Conservation (phyloP, 192 early-diverging fungal genomes). For the Lunasporangiospora selenospora region DNA sequence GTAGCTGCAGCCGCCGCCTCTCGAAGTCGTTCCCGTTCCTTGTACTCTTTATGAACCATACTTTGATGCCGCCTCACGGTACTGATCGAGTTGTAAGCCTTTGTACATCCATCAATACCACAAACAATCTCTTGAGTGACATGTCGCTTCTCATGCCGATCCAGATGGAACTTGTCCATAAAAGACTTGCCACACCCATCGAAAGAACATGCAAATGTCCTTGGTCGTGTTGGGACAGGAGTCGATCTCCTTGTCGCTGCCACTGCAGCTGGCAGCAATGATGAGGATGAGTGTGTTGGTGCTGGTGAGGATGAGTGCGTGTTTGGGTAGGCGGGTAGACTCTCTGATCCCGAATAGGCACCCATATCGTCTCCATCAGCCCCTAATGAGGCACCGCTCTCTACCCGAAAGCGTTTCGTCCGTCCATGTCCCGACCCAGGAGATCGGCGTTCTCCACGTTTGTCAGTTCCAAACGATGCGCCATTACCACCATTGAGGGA, state of each 20-base stretch:
- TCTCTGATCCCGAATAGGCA: too few species aligned
- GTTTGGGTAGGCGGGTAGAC: too few species aligned
- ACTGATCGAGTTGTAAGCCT: conserved; percentile 45
- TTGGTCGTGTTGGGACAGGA: conserved; percentile 20
- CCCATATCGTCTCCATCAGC: too few species aligned
- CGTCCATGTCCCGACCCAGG: too few species aligned
- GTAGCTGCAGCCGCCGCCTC: conserved; percentile 10
- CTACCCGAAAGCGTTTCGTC: too few species aligned
- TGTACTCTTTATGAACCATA: conserved; percentile 35
- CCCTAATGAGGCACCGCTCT: too few species aligned
- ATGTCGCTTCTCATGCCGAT: conserved; percentile 40
- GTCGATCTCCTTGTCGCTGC: conserved; percentile 2
- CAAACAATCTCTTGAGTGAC: conserved; percentile 41
- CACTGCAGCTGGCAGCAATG: neutral
- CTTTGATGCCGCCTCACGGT: conserved; percentile 44
- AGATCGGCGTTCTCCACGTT: too few species aligned
- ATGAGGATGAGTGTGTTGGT: too few species aligned
- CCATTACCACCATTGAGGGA: too few species aligned
- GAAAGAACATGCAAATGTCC: conserved; percentile 34
- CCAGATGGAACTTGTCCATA: conserved; percentile 48
- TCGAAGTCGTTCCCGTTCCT: conserved; percentile 1
- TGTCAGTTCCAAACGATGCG: too few species aligned
- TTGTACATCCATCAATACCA: conserved; percentile 45
- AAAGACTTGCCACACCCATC: conserved; percentile 44
- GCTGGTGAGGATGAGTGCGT: too few species aligned